A percentile compares a stretch with the other conserved stretches of the same genome.
Conservation (phyloP, 768 basidiomycete genomes). For the Panaeolus cyanescens region DNA sequence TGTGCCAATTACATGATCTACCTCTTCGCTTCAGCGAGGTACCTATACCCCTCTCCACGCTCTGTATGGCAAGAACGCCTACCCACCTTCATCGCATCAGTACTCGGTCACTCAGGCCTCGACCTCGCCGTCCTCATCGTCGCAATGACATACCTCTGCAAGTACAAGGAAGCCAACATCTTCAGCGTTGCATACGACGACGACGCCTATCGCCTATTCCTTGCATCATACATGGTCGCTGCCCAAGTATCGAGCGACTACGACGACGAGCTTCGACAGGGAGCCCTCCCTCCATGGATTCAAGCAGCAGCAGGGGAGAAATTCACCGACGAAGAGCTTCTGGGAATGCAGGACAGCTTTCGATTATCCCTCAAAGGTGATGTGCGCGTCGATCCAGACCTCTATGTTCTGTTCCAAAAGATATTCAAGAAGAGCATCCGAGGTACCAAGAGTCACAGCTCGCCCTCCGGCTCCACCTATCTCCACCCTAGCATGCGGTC, state of each 20-base stretch:
- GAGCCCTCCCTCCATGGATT: background rate
- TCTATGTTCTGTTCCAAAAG: background rate
- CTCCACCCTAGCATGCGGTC: background rate
- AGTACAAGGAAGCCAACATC: conserved; percentile 5
- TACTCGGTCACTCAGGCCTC: conserved; percentile 2
- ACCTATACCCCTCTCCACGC: conserved; percentile 4
- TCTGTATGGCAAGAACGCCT: conserved; percentile 12
- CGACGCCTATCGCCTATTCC: conserved; percentile 13
- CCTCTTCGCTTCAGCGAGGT: conserved; percentile 12
- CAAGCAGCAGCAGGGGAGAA: background rate
- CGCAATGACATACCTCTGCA: conserved; percentile 10
- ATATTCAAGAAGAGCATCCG: background rate
- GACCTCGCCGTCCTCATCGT: conserved; percentile 4
- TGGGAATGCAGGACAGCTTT: background rate
- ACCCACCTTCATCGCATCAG: conserved; percentile 6
- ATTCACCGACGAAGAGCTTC: background rate
- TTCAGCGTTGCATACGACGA: conserved; percentile 9
- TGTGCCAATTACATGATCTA: conserved; percentile 13
- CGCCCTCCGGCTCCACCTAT: background rate
- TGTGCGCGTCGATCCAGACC: background rate
- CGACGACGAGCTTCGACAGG: background rate
- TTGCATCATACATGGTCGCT: conserved; percentile 13
- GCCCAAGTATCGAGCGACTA: conserved; percentile 2
- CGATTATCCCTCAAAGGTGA: conserved; percentile 1
- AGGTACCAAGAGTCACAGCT: background rate